Base-by-base conservation (phyloP, 768 basidiomycete species). In the Hericium alpestre region DNA sequence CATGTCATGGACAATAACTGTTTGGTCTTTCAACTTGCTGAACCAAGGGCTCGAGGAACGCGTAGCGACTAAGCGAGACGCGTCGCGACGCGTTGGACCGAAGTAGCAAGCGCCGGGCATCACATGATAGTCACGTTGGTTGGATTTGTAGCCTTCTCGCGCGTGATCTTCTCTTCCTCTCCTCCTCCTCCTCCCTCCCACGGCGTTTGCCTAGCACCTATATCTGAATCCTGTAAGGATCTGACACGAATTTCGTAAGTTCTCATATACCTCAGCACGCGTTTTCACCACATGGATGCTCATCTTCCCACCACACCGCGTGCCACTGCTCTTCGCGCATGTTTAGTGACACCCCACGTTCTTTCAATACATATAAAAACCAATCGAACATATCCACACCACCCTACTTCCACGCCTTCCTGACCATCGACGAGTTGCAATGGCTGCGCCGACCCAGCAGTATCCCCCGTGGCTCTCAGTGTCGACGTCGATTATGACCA, bases 391-490 rank as follows among this genome's bases (percentile, higher is more conserved):
- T 15, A 46, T 10, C 11, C n/a, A 46, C 20, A n/a, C 43, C n/a
- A 46, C 43, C 43, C 43, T n/a, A n/a, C 43, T 20, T 18, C n/a
- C 43, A 46, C 43, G 43, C 43, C 18, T 58, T 18, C 39, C 25
- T 10, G 13, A 57, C 18, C 43, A 38, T 38, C 15, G 13, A 4
- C 43, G 50, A n/a, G 8, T 37, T 38, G 7, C 43, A 49, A 86
- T 85, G 84, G 67, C 79, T 56, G 75, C 74, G 63, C 82, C 80
- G 23, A 80, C 84, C 3, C 89, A 90, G 68, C 70, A 75, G 58
- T 76, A 81, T 53, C 89, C 89, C 48, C 73, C 87, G 37, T 91
- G 89, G 89, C 72, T 90, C 60, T 80, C 86, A 1, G 73, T 78
- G 37, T 72, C 74, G n/a, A 73, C 77, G 37, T 73, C 80, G 16